These are phyloP conservation scores for Hanseniaspora valbyensis DNA, from an alignment of 805 yeast species.

Conservation along the genomic window DNA sequence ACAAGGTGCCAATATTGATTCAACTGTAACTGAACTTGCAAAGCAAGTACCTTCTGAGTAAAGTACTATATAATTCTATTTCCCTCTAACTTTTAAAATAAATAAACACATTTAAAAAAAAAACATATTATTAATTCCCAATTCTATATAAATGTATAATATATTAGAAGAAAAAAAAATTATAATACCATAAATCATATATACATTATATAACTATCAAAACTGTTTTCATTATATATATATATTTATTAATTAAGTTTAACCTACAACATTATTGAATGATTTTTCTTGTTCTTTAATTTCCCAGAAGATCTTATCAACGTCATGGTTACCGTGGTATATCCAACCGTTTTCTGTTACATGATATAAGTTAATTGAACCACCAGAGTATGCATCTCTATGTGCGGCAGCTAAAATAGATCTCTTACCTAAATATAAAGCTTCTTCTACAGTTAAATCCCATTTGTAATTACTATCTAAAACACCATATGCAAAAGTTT, in stretches of 20 bases:
- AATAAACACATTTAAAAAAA: too few species aligned
- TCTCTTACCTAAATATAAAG: constrained; percentile 86
- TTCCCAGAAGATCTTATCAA: constrained; percentile 84
- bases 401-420: constrained; percentile 95
- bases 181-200: too few species aligned
- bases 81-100: too few species aligned
- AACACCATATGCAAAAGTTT: constrained; percentile 98
- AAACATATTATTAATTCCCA: too few species aligned
- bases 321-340: constrained; percentile 90
- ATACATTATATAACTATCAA: too few species aligned
- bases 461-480: constrained; percentile 83
- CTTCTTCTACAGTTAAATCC: constrained; percentile 89
- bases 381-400: constrained; percentile 97
- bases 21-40: constrained; percentile 18
- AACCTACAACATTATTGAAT: constrained; percentile 62
- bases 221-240: constrained; percentile 25
- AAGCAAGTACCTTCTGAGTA: too few species aligned
- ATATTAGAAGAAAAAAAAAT: too few species aligned
- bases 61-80: too few species aligned
- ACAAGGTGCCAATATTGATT: background rate
- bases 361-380: constrained; percentile 85
- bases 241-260: constrained; percentile 27
- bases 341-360: constrained; percentile 91
- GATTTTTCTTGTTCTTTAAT: constrained; percentile 79
- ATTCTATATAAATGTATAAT: too few species aligned